Conservation (phyloP, 352 stramenopile genomes). For the Phytophthora niederhauseri region DNA sequence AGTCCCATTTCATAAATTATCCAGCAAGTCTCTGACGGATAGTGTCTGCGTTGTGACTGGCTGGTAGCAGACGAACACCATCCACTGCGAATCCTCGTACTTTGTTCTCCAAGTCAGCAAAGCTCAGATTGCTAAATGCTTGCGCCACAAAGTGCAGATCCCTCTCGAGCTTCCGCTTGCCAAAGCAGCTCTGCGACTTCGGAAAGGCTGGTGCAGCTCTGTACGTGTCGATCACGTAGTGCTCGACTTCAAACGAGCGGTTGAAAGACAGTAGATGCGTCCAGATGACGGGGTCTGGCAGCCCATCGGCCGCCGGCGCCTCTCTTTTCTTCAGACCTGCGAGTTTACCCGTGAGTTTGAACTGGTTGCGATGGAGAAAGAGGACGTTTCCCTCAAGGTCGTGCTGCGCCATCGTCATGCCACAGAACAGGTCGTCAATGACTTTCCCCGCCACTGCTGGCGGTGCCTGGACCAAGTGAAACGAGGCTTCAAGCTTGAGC, state of each 20-base stretch:
- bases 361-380: constrained; percentile 58
- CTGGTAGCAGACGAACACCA: constrained; percentile 22
- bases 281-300: constrained; percentile 56
- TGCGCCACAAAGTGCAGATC: constrained; percentile 37
- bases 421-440: constrained; percentile 45
- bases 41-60: constrained; percentile 25
- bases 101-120: constrained; percentile 33
- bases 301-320: constrained; percentile 22
- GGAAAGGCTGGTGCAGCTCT: constrained; percentile 41
- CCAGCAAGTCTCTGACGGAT: constrained; percentile 16
- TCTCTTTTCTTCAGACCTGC: constrained; percentile 24
- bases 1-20: constrained; percentile 2
- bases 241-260: constrained; percentile 25
- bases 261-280: constrained; percentile 72
- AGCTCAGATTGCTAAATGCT: constrained; percentile 28
- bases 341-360: constrained; percentile 44
- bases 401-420: constrained; percentile 55
- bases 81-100: constrained; percentile 37
- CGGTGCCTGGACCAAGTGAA: constrained; percentile 58
- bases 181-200: constrained; percentile 60
- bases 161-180: constrained; percentile 32
- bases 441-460: constrained; percentile 44
- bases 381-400: constrained; percentile 40
- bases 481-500: constrained; percentile 47
- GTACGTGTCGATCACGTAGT: constrained; percentile 65